Evolutionary conservation across 2,329 filamentous ascomycete species (phyloP), one percentile per base, ranked within the genome.

Genomic region (Pseudogymnoascus sp.): DNA sequence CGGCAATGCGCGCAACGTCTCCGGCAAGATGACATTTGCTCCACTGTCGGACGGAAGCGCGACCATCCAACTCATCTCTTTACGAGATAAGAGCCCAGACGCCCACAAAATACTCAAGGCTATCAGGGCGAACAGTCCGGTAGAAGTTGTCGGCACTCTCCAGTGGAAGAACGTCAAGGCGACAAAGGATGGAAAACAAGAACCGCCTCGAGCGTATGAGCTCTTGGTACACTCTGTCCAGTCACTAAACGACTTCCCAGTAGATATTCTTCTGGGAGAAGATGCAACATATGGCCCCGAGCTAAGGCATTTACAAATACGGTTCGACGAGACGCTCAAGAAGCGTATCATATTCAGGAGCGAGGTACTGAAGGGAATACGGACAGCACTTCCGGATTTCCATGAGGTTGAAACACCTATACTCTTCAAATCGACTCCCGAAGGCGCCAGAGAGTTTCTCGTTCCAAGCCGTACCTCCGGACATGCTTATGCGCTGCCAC

Each of bases 401-500:
- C 64, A 67, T 25, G 71, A 97, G 67, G 83, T 97, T 33, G 94
- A 99, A 73, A 99, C 94, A 0, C 94, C 94, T 0, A 78, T 97
- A 3, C 81, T 99, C 0, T 99, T 99, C 83, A 99, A 97, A 74
- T 97, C 94, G 0, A 99, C 94, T 0, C 91, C 94, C 0, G 94
- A 99, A 76, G 94, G 94, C 0, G 95, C 94, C 1, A 83, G 93
- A 58, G 94, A 99, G 73, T 99, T 99, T 65, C 75, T 99, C 5
- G 93, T 99, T 4, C 94, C 94, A 0, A 96, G 92, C 0, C 81
- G 94, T 29, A 83, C 81, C 36, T 81, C 80, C 1, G 91, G 91
- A 0, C 78, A 86, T 64, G 92, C 91, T 3, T 99, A 97, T 74
- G 94, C 94, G 7, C 79, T 99, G 17, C 92, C 92, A 0, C 95